A percentile compares a stretch with the other conserved stretches of the same genome.
phyloP scores from a whole-genome alignment of 176 grass and related monocot species.

The Cocos nucifera region DNA sequence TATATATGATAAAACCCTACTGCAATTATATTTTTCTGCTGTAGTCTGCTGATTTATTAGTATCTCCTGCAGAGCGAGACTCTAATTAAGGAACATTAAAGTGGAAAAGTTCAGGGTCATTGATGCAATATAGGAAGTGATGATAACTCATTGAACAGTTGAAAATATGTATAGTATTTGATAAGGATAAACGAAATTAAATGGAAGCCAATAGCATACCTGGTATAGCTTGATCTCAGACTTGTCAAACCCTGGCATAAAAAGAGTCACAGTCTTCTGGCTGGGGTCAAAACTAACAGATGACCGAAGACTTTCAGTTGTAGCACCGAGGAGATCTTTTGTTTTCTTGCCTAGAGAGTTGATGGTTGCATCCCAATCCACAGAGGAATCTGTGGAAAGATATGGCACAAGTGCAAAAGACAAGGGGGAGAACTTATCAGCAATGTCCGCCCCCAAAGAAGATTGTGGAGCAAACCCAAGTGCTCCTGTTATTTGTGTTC shows the following conservation, averaged over 20 bases:
- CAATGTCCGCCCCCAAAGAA: slow-evolving; percentile 33
- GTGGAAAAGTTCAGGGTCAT: too few species aligned
- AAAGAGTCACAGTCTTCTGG: slow-evolving; percentile 59
- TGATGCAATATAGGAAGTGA: too few species aligned
- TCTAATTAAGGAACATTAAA: too few species aligned
- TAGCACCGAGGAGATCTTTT: slow-evolving; percentile 41
- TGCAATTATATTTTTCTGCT: too few species aligned
- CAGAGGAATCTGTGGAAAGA: slow-evolving; percentile 29
- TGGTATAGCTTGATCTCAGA: slow-evolving; percentile 88
- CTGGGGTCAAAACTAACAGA: slow-evolving; percentile 65
- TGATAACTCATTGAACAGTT: too few species aligned
- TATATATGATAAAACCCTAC: too few species aligned
- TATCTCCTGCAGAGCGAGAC: too few species aligned
- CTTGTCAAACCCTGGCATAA: slow-evolving; percentile 93
- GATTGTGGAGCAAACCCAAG: slow-evolving; percentile 58
- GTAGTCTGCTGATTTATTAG: too few species aligned
- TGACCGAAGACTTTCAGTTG: slow-evolving; percentile 17
- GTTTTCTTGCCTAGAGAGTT: slow-evolving; percentile 36
- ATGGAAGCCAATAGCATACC: slow-evolving; percentile 25
- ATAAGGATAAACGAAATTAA: not conserved
- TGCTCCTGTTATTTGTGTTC: slow-evolving; percentile 54
- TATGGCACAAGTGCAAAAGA: slow-evolving; percentile 55
- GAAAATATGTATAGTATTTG: too few species aligned
- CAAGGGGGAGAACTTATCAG: slow-evolving; percentile 52
- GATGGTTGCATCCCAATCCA: slow-evolving; percentile 29